Conservation (phyloP, 176 grass and related monocot species). For the Avena insularis region DNA sequence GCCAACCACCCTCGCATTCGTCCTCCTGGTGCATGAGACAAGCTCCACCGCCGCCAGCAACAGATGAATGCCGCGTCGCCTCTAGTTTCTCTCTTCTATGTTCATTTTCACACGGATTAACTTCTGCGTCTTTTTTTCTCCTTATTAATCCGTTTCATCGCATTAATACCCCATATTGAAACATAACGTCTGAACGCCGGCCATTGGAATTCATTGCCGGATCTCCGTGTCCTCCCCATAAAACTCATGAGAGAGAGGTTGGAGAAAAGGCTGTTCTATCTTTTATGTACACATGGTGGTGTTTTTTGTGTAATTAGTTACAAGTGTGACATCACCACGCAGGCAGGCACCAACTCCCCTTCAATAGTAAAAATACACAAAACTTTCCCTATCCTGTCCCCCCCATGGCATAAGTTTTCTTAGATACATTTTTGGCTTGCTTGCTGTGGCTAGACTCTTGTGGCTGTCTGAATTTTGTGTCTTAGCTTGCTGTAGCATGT, state of each 20-base stretch:
- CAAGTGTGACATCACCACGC: not conserved
- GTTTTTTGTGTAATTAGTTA: not conserved
- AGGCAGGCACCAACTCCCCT: not conserved
- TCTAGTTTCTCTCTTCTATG: not conserved
- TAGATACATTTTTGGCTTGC: not conserved
- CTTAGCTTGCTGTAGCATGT: not conserved
- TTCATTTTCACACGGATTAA: not conserved
- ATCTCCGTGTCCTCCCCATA: not conserved
- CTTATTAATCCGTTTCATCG: not conserved
- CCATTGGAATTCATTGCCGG: not conserved
- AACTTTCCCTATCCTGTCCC: not conserved
- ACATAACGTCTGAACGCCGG: not conserved
- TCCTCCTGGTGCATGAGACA: not conserved
- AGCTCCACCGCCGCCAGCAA: not conserved
- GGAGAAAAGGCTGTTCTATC: not conserved
- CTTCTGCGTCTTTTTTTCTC: not conserved
- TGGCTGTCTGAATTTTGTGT: not conserved
- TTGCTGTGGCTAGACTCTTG: conserved; percentile 23
- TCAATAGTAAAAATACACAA: not conserved
- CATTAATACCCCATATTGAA: not conserved
- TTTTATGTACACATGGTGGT: not conserved
- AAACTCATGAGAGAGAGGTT: not conserved
- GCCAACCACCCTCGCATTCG: not conserved
- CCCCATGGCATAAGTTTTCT: not conserved
- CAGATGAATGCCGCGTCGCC: not conserved